Percentiles rank a stretch among this genome's conserved stretches.
Evolutionary conservation across 805 yeast genomes (phyloP).

Genomic region (Pichia rugopelliculosa): DNA sequence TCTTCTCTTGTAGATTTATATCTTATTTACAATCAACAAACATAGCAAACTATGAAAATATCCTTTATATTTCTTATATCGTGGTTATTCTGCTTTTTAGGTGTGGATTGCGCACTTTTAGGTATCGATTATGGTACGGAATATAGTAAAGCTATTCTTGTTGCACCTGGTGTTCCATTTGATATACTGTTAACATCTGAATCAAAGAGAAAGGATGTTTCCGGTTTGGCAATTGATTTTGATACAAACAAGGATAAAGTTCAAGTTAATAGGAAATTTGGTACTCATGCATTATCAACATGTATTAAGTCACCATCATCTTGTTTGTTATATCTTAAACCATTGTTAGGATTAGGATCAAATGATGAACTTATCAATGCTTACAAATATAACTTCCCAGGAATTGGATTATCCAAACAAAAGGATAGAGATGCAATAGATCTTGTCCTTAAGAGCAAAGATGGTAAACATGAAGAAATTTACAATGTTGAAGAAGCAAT

Average conservation of each 20-base stretch:
- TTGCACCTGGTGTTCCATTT: conserved; percentile 85
- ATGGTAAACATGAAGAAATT: conserved; percentile 24
- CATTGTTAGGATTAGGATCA: conserved; percentile 58
- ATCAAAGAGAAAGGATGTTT: conserved; percentile 81
- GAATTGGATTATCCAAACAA: conserved; percentile 39
- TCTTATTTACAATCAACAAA: neutral
- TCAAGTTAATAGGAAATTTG: conserved; percentile 66
- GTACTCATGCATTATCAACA: conserved; percentile 63
- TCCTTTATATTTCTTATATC: neutral
- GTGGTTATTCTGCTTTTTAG: neutral
- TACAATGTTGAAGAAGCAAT: conserved; percentile 66
- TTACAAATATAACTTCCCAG: conserved; percentile 54
- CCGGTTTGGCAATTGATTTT: conserved; percentile 56
- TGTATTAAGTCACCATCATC: conserved; percentile 68
- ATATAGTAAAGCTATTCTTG: conserved; percentile 75
- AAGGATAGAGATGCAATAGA: conserved; percentile 44
- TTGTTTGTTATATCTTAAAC: conserved; percentile 61
- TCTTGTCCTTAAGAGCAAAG: conserved; percentile 26
- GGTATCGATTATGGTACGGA: conserved; percentile 91
- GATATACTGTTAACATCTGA: conserved; percentile 87
- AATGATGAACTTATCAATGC: conserved; percentile 38
- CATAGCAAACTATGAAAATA: conserved; percentile 2
- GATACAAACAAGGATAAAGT: conserved; percentile 21
- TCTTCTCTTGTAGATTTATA: neutral
- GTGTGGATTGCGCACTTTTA: conserved; percentile 51